These are phyloP conservation scores for Leucocoprinus leucothites DNA, from an alignment of 768 basidiomycete genomes.

Conservation along the genomic window DNA sequence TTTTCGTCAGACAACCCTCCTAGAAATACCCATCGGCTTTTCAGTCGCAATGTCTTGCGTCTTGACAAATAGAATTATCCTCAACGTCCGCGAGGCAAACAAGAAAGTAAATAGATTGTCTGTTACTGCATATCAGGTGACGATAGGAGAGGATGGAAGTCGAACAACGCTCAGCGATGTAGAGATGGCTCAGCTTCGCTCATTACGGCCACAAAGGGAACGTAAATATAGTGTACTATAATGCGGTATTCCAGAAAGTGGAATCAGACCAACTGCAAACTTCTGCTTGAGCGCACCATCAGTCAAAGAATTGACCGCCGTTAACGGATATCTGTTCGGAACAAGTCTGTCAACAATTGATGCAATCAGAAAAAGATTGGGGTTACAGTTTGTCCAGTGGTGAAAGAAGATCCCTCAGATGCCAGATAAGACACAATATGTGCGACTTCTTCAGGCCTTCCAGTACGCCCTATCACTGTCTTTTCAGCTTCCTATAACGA, in stretches of 20 bases:
- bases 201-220: slow-evolving; percentile 16
- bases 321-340: slow-evolving; percentile 6
- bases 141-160: slow-evolving; percentile 13
- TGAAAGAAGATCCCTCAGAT: slow-evolving; percentile 16
- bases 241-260: neutral
- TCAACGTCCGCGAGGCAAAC: slow-evolving; percentile 49
- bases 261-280: neutral
- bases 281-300: neutral
- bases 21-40: slow-evolving; percentile 58
- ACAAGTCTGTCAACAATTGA: neutral
- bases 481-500: slow-evolving; percentile 2
- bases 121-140: neutral
- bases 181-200: slow-evolving; percentile 25
- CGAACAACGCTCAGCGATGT: slow-evolving; percentile 18
- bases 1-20: slow-evolving; percentile 28
- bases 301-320: slow-evolving; percentile 8
- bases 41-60: slow-evolving; percentile 57
- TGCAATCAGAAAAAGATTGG: neutral
- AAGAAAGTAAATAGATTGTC: slow-evolving; percentile 20
- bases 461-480: neutral
- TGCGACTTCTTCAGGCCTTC: slow-evolving; percentile 14
- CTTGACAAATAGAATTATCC: slow-evolving; percentile 51
- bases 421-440: slow-evolving; percentile 19
- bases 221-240: slow-evolving; percentile 6
- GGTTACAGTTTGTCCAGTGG: slow-evolving; percentile 16